Conservation (phyloP, 2,329 filamentous ascomycete genomes). For the Aschersonia sp. region DNA sequence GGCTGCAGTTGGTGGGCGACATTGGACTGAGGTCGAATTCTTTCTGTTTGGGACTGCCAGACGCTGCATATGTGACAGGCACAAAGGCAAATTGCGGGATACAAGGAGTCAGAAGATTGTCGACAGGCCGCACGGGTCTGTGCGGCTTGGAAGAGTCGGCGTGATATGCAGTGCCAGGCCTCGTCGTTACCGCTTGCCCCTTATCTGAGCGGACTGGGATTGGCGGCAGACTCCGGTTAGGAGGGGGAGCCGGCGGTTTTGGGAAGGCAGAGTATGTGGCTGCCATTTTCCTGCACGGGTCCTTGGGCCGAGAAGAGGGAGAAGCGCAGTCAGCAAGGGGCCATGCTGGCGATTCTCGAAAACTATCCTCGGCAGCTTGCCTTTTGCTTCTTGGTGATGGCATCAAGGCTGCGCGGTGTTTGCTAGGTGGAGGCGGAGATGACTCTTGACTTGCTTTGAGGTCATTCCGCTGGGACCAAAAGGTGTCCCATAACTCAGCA, state of each 20-base stretch:
- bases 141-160: slow-evolving; percentile 8
- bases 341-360: slow-evolving; percentile 11
- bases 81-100: slow-evolving; percentile 5
- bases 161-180: background rate
- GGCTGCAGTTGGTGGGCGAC: slow-evolving; percentile 5
- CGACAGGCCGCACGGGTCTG: slow-evolving; percentile 15
- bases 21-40: background rate
- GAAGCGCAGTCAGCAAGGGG: slow-evolving; percentile 11
- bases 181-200: background rate
- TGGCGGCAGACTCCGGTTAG: background rate
- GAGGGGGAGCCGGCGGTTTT: slow-evolving; percentile 11
- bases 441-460: background rate
- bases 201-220: background rate
- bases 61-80: slow-evolving; percentile 1
- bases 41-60: background rate
- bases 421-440: slow-evolving; percentile 6
- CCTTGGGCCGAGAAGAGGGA: slow-evolving; percentile 1
- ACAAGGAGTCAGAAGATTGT: slow-evolving; percentile 10
- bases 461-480: slow-evolving; percentile 19
- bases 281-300: slow-evolving; percentile 8
- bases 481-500: slow-evolving; percentile 35
- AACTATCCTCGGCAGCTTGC: background rate
- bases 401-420: slow-evolving; percentile 17
- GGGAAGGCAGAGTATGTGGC: slow-evolving; percentile 28
- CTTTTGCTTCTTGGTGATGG: slow-evolving; percentile 12